Conservation (phyloP, 2,329 filamentous ascomycete species). For the Colletotrichum sublineola region DNA sequence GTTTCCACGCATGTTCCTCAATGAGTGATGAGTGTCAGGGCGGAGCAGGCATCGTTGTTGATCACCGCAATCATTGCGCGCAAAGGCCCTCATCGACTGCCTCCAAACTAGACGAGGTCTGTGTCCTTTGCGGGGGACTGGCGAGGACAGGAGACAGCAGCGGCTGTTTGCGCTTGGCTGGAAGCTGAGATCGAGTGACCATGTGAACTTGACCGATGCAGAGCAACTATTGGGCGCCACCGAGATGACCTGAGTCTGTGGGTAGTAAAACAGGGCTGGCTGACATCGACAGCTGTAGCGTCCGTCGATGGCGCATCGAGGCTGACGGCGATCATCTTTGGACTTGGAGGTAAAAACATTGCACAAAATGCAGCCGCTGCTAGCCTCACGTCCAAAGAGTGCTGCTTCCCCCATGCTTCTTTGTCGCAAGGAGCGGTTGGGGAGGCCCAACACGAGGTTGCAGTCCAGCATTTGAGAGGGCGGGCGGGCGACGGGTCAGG, state of each 20-base stretch:
- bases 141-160: constrained; percentile 21
- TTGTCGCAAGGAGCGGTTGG: constrained; percentile 25
- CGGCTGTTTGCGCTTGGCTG: constrained; percentile 25
- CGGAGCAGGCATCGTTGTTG: constrained; percentile 17
- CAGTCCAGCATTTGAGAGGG: constrained; percentile 22
- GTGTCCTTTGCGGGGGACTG: constrained; percentile 20
- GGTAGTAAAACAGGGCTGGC: constrained; percentile 12
- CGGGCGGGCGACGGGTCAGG: constrained; percentile 16
- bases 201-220: constrained; percentile 32
- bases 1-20: constrained; percentile 17
- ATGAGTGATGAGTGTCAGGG: constrained; percentile 24
- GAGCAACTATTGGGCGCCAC: constrained; percentile 38
- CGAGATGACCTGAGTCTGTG: constrained; percentile 24
- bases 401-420: constrained; percentile 31
- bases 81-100: constrained; percentile 8
- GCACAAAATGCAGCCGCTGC: constrained; percentile 1
- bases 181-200: constrained; percentile 33
- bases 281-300: neutral
- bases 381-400: neutral
- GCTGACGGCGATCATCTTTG: constrained; percentile 9
- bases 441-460: constrained; percentile 39
- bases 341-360: neutral
- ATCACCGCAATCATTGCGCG: constrained; percentile 8
- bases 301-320: constrained; percentile 18
- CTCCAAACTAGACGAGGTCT: constrained; percentile 21